Base-by-base conservation (phyloP, 345 rosid genomes). In the Lepidium sativum region DNA sequence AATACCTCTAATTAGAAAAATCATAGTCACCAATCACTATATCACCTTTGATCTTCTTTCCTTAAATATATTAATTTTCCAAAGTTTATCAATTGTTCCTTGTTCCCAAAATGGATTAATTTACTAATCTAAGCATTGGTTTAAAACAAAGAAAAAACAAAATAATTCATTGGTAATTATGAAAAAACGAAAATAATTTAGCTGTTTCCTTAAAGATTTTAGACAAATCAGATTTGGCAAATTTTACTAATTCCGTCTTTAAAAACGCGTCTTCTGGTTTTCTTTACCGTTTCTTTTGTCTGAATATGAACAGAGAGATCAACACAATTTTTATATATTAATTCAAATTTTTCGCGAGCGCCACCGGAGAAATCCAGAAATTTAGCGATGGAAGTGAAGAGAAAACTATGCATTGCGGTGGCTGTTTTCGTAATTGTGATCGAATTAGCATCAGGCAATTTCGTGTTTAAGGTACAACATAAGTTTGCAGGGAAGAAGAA, bases 391-490 rank as follows among this genome's bases (percentile, higher is more conserved):
- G 82, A 80, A 70, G 54, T 63, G 75, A 59, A 71, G 67, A 65
- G 54, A 57, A 65, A 71, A 31, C 43, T 67, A 25, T 61, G 64
- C 67, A n/a, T 49, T 74, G 63, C 29, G 59, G 38, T 57, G 60
- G 43, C 64, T 7, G 38, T 71, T 68, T 60, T 68, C 71, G 56
- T 68, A 68, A 62, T 58, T 60, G 20, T 79, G 55, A 29, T 25
- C 41, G 67, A 75, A 41, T 62, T 77, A 1, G 76, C 21, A 38
- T 42, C 77, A 43, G 77, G 77, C 13, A 81, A 85, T 62, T 9
- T 84, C 11, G 81, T 86, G 45, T 80, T 92, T 37, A 32, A 81
- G 16, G 96, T 90, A 5, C 81, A 80, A n/a, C 78, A 80, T 70
- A 90, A 83, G 65, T 86, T 86, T 65, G 78, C 79, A 21, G 90